phyloP scores from a whole-genome alignment of 108 stramenopile genomes.

The Pelagomonas calceolata region DNA sequence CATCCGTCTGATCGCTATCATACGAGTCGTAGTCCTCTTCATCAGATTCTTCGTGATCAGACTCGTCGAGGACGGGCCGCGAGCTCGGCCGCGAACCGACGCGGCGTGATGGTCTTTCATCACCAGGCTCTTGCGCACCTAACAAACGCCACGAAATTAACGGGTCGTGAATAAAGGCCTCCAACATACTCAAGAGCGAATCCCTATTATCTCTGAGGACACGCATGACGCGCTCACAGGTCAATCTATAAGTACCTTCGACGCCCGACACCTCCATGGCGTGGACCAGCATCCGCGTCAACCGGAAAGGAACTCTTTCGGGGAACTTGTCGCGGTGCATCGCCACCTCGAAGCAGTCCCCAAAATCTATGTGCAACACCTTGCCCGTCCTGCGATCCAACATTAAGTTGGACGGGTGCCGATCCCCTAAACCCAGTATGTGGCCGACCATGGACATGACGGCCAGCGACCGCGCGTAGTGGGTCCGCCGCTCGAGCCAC shows the following conservation, averaged over 20 bases:
- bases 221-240: conserved; percentile 89
- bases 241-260: conserved; percentile 92
- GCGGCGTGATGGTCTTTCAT: background rate
- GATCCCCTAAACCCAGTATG: conserved; percentile 77
- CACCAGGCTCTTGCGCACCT: conserved; percentile 27
- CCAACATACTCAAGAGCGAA: conserved; percentile 92
- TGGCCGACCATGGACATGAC: conserved; percentile 99
- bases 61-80: conserved; percentile 7
- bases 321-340: conserved; percentile 97
- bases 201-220: conserved; percentile 89
- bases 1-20: conserved; percentile 1
- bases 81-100: background rate
- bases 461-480: conserved; percentile 87
- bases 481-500: conserved; percentile 92
- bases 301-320: conserved; percentile 94
- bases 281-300: conserved; percentile 97
- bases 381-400: conserved; percentile 79
- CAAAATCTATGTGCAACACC: conserved; percentile 90
- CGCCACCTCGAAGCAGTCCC: conserved; percentile 87
- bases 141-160: conserved; percentile 95
- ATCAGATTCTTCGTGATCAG: background rate
- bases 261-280: conserved; percentile 99
- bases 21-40: background rate
- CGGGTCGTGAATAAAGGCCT: conserved; percentile 99
- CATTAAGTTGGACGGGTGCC: conserved; percentile 85